Base-by-base conservation (phyloP, 345 rosid species). In the Dipteronia dyeriana region DNA sequence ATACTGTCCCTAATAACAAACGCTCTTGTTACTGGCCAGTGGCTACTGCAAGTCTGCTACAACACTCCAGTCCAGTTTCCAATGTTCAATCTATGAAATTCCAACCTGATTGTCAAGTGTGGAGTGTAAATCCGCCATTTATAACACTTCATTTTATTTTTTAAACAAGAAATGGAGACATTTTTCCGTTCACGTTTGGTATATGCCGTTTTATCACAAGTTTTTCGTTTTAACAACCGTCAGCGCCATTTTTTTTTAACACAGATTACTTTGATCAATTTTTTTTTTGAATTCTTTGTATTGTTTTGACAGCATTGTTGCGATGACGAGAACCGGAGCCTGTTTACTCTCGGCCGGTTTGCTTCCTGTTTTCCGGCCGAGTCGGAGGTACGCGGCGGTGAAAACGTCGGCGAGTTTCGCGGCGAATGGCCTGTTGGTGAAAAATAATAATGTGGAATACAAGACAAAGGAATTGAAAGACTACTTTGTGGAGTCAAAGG, bases 401-500 rank as follows among this genome's bases (percentile, higher is more conserved):
- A 26, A 65, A 41, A 63, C 47, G n/a, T 39, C 57, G 38, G 13
- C 76, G 75, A 59, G 77, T 20, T 78, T 64, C 9, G 14, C 39
- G 7, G 76, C 69, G 57, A 72, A 22, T 51, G 49, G 76, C 29
- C 34, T 31, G 56, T 45, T 77, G 47, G 8, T 11, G 76, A 39
- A 59, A 53, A 70, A 60, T 68, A 70, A 60, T 68, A 47, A 75
- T 47, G 49, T 70, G 53, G 78, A 77, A 78, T 64, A 45, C 26
- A 34, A 34, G 56, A 64, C 82, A 31, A 83, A 82, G 73, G 71
- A 72, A 26, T 75, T 88, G 80, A 70, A 76, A 78, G 87, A 86
- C 63, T 92, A 84, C 79, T 86, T 92, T 16, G 85, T 83, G 74
- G 87, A 82, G 68, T 81, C 87, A 34, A 76, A 72, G 75, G 87